phyloP scores from a whole-genome alignment of 2,329 filamentous ascomycete species.

The Amesomyces nigricolor region DNA sequence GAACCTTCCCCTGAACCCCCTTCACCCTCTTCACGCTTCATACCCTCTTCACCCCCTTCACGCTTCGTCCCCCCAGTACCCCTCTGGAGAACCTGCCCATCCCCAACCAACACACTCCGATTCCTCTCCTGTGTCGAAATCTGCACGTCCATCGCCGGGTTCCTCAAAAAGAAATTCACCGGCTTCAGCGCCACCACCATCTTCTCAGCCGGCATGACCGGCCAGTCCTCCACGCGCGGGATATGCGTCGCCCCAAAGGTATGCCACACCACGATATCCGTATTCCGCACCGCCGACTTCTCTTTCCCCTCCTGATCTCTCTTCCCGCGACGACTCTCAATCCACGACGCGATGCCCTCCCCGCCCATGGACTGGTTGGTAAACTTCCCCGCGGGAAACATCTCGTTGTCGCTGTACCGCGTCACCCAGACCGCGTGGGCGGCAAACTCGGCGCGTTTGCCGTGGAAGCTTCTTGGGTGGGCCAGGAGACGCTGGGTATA shows the following conservation, averaged over 20 bases:
- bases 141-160: conserved; percentile 47
- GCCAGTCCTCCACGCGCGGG: conserved; percentile 61
- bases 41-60: background rate
- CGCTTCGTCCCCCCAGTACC: background rate
- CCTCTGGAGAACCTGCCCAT: background rate
- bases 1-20: background rate
- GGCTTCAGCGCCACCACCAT: conserved; percentile 47
- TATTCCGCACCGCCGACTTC: conserved; percentile 36
- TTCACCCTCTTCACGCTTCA: no score
- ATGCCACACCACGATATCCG: conserved; percentile 53
- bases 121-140: conserved; percentile 35
- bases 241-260: conserved; percentile 59
- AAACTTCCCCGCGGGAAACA: conserved; percentile 39
- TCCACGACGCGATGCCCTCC: conserved; percentile 38
- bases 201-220: conserved; percentile 60
- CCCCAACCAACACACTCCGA: conserved; percentile 29
- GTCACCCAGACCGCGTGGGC: conserved; percentile 43
- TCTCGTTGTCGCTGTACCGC: conserved; percentile 38
- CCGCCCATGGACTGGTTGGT: conserved; percentile 45
- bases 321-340: conserved; percentile 28
- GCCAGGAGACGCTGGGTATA: conserved; percentile 44
- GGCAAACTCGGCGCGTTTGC: conserved; percentile 39
- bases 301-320: conserved; percentile 31
- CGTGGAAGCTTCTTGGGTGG: conserved; percentile 36
- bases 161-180: conserved; percentile 48